Evolutionary conservation across 768 basidiomycete genomes (phyloP).

Genomic region (Chalciporus piperatus): DNA sequence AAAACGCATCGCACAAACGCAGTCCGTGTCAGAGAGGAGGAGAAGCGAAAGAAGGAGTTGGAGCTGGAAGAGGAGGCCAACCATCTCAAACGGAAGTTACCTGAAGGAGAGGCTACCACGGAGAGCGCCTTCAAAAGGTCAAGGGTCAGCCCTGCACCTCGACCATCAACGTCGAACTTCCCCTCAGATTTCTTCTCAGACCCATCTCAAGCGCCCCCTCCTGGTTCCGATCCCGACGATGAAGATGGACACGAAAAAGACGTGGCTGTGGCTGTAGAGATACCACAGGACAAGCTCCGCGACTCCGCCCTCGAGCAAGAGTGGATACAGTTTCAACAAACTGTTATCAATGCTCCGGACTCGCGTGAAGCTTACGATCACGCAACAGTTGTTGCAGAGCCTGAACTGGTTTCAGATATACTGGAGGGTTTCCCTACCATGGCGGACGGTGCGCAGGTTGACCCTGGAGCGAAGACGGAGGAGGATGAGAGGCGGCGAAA

Average conservation of each 20-base stretch:
- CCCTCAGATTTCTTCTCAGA: constrained; percentile 84
- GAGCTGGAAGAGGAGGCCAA: constrained; percentile 35
- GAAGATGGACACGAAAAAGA: constrained; percentile 33
- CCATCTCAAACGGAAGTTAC: constrained; percentile 33
- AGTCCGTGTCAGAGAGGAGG: constrained; percentile 55
- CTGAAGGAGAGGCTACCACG: constrained; percentile 24
- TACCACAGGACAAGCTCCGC: not conserved
- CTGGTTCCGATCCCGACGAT: constrained; percentile 39
- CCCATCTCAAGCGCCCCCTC: constrained; percentile 48
- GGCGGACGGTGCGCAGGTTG: constrained; percentile 24
- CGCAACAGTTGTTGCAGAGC: constrained; percentile 71
- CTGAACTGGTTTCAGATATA: constrained; percentile 49
- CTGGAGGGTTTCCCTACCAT: constrained; percentile 48
- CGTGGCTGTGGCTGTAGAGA: not conserved
- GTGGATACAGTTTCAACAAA: constrained; percentile 69
- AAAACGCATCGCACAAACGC: constrained; percentile 74
- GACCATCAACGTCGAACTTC: constrained; percentile 33
- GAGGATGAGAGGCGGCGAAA: constrained; percentile 47
- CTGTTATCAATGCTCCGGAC: constrained; percentile 48
- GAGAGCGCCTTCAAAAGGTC: constrained; percentile 33
- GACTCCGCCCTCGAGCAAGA: constrained; percentile 57
- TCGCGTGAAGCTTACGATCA: constrained; percentile 54
- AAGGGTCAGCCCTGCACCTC: constrained; percentile 18
- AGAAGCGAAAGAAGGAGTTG: constrained; percentile 39
- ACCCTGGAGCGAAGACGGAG: constrained; percentile 6